A percentile compares a stretch with the other conserved stretches of the same genome.
phyloP scores from a whole-genome alignment of 148 eudicot genomes.

The Talinum fruticosum region DNA sequence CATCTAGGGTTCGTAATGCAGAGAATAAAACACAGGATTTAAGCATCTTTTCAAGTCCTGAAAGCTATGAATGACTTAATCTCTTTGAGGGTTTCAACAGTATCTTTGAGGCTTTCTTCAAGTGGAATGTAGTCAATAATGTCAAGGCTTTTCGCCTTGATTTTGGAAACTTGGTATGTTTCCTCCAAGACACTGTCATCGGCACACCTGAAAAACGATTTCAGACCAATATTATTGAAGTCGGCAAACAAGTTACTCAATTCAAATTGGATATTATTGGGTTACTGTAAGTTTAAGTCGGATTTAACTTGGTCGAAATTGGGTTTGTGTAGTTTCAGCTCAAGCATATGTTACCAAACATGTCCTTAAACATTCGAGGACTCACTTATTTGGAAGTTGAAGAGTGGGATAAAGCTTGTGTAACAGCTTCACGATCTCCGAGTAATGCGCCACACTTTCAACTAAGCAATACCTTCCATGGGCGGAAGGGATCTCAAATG shows the following conservation, averaged over 20 bases:
- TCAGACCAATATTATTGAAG: background rate
- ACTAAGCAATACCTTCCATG: constrained; percentile 45
- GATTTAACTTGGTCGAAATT: background rate
- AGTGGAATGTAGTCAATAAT: constrained; percentile 38
- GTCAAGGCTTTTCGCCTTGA: constrained; percentile 35
- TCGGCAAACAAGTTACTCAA: background rate
- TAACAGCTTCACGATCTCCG: constrained; percentile 29
- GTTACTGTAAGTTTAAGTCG: too few species aligned
- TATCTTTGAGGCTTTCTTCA: constrained; percentile 40
- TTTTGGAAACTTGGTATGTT: constrained; percentile 40
- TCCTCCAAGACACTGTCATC: constrained; percentile 39
- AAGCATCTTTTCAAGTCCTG: background rate
- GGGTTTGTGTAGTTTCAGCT: background rate
- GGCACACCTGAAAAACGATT: constrained; percentile 35
- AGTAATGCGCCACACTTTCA: constrained; percentile 14
- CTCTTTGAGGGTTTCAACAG: constrained; percentile 50
- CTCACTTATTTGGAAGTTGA: constrained; percentile 34
- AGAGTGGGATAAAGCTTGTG: constrained; percentile 36
- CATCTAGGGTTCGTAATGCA: too few species aligned
- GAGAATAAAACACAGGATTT: too few species aligned
- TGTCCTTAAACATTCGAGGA: background rate
- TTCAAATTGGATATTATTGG: background rate
- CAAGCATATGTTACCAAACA: too few species aligned
- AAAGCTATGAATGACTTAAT: constrained; percentile 16
- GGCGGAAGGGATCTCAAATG: constrained; percentile 44